These are phyloP conservation scores for Aspergillus clavatus DNA, from an alignment of 2,329 filamentous ascomycete genomes.

Conservation along the genomic window DNA sequence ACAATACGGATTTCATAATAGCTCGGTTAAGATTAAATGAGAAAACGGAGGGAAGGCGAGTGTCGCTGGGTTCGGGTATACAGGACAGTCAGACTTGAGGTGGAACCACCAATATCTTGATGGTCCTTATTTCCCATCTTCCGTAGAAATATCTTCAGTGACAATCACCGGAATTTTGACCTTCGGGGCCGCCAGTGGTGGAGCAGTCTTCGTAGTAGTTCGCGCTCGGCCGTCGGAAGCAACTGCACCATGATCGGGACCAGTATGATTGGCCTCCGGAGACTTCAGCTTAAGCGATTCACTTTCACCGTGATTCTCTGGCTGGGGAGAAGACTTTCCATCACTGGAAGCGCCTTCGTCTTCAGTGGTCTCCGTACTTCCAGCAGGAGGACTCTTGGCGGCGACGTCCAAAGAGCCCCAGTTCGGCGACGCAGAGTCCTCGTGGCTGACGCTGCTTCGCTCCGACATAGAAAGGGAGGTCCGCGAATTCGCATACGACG, in stretches of 20 bases:
- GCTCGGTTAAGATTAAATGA: too few relatives aligned
- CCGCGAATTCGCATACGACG: conserved; percentile 27
- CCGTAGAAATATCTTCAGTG: conserved; percentile 9
- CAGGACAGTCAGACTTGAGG: too few relatives aligned
- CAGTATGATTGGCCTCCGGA: not conserved
- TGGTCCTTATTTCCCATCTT: not conserved
- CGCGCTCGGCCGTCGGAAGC: not conserved
- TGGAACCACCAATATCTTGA: not conserved
- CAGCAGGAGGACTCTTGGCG: conserved; percentile 19
- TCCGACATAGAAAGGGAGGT: conserved; percentile 34
- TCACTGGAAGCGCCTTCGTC: conserved; percentile 18
- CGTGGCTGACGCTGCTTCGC: conserved; percentile 30
- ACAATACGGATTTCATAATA: too few relatives aligned
- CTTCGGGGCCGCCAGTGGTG: not conserved
- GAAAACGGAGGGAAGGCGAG: too few relatives aligned
- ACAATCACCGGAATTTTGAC: conserved; percentile 17
- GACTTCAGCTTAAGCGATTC: not conserved
- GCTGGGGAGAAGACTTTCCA: conserved; percentile 1
- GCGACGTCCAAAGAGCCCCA: conserved; percentile 23
- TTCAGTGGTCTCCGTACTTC: conserved; percentile 23
- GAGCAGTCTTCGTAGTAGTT: not conserved
- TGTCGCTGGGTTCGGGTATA: too few relatives aligned
- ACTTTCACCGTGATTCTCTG: not conserved
- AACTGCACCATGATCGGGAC: not conserved
- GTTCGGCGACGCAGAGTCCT: conserved; percentile 21